A percentile compares a stretch with the other conserved stretches of the same genome.
phyloP scores from a whole-genome alignment of 768 basidiomycete genomes.

The Russula abietina region DNA sequence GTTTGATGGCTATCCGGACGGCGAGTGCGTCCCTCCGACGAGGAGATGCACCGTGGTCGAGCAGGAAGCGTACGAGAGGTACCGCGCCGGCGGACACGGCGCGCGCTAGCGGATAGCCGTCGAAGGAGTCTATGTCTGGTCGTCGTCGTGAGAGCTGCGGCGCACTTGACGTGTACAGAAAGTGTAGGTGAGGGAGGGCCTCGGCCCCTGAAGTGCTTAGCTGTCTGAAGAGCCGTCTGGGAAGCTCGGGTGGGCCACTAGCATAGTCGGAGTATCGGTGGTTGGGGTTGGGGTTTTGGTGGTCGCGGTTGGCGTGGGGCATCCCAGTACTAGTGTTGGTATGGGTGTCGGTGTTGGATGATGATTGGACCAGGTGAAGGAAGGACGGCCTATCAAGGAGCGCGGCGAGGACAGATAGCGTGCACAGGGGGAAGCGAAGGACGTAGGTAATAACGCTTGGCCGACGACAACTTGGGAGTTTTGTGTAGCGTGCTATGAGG shows the following conservation, averaged over 20 bases:
- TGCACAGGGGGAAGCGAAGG: slow-evolving; percentile 50
- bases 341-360: neutral
- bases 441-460: slow-evolving; percentile 37
- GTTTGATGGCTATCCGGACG: slow-evolving; percentile 68
- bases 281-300: neutral
- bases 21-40: slow-evolving; percentile 53
- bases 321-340: neutral
- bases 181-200: slow-evolving; percentile 59
- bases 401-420: slow-evolving; percentile 38
- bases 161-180: slow-evolving; percentile 43
- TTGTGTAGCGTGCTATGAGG: slow-evolving; percentile 39
- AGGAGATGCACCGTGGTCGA: slow-evolving; percentile 70
- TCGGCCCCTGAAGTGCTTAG: slow-evolving; percentile 44
- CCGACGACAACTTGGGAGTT: neutral
- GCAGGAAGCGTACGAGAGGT: slow-evolving; percentile 64
- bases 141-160: slow-evolving; percentile 31
- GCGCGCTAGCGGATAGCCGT: slow-evolving; percentile 76
- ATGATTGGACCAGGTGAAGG: neutral
- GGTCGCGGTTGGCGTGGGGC: neutral
- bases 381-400: slow-evolving; percentile 36
- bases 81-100: slow-evolving; percentile 63
- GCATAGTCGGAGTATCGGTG: neutral
- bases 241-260: slow-evolving; percentile 42
- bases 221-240: slow-evolving; percentile 51
- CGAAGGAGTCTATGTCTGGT: slow-evolving; percentile 57